Evolutionary conservation across 257 asterid species (phyloP), one percentile per base, ranked within the genome.

Genomic region (Fraxinus anomala): DNA sequence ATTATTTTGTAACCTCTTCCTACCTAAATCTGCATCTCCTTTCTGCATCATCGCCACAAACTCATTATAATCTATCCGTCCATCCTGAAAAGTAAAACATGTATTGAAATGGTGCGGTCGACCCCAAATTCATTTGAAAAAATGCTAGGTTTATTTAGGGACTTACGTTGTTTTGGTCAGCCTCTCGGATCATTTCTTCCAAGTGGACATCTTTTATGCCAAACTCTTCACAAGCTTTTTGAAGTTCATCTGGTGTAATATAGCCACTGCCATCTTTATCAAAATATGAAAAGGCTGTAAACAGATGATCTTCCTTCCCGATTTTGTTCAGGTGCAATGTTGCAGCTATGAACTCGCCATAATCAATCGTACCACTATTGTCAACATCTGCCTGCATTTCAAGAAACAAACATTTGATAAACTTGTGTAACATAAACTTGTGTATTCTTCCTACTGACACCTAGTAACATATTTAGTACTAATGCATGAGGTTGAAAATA

Each of bases 231-330:
- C 86, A 82, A 21, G 83, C 86, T 40, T 75, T 80, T 59, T 79
- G 86, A 72, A 82, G 79, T 42, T 82, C 86, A 72, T 82, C 83
- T 75, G 73, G 78, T 26, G 83, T 82, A 28, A 82, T 82, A 71
- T 79, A 82, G 40, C 86, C 86, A 14, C 81, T 82, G 31, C 81
- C 86, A 54, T 82, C 86, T 76, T 82, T 82, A 68, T 82, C 86
- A 31, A 82, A 80, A 68, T 75, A 82, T 40, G 86, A 79, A 76
- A 82, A 82, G 19, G 86, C 86, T 40, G 73, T 70, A 31, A 77
- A 71, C 37, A 82, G 71, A 82, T 65, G 77, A 77, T 82, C 86
- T 44, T 79, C 86, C 21, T 82, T 82, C 56, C 76, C 74, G 17
- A 77, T 61, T 67, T 82, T 82, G 77, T 79, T 79, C 44, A 79